Evolutionary conservation across 2,329 filamentous ascomycete genomes (phyloP).

Genomic region (Leptographium wingfieldii): DNA sequence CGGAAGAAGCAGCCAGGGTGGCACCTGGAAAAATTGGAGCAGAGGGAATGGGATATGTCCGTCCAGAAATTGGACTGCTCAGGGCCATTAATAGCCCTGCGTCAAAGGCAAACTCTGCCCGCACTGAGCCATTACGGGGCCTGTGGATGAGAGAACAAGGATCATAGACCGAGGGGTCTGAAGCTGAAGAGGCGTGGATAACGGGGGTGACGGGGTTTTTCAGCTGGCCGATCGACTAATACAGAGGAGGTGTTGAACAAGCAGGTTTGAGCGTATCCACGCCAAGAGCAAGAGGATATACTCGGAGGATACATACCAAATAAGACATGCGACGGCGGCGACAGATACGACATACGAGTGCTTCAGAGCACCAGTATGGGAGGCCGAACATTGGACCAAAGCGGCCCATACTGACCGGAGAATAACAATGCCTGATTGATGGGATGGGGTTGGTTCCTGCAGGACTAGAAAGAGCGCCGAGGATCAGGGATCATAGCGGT

Average conservation of each 20-base stretch:
- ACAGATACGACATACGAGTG: background rate
- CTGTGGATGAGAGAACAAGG: background rate
- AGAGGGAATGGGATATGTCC: background rate
- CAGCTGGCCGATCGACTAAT: background rate
- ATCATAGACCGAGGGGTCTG: background rate
- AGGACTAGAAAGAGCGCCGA: background rate
- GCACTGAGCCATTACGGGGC: background rate
- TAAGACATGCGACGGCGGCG: background rate
- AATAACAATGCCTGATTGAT: background rate
- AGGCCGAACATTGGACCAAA: background rate
- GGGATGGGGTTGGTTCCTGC: background rate
- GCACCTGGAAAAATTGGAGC: background rate
- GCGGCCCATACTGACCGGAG: background rate
- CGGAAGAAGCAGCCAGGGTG: background rate
- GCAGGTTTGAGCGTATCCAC: background rate
- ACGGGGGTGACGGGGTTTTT: background rate
- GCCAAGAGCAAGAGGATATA: background rate
- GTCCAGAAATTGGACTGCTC: background rate
- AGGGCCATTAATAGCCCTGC: background rate
- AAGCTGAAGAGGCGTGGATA: slow-evolving; percentile 1
- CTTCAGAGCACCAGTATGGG: background rate
- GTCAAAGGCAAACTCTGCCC: background rate
- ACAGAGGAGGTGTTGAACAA: background rate
- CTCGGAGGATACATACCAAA: background rate
- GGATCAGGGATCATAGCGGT: background rate